Evolutionary conservation across 306 rosid genomes (phyloP).

Genomic region (Cucurbita ficifolia): DNA sequence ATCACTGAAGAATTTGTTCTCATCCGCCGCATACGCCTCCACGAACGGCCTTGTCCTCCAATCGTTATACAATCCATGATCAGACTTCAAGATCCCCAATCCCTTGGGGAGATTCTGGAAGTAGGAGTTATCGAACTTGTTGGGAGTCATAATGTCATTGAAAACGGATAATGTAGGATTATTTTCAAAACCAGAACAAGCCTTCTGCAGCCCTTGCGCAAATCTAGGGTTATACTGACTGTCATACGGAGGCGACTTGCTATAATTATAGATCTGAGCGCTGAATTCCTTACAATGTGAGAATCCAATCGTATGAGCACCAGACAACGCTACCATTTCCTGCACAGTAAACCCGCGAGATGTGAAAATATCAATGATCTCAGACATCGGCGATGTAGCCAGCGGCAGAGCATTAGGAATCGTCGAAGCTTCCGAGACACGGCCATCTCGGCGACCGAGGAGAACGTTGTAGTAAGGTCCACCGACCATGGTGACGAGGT

Average conservation of each 20-base stretch:
- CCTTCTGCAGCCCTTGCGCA: constrained; percentile 32
- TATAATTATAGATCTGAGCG: constrained; percentile 29
- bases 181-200: constrained; percentile 35
- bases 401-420: constrained; percentile 36
- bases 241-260: constrained; percentile 12
- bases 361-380: constrained; percentile 30
- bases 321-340: constrained; percentile 63
- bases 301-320: constrained; percentile 88
- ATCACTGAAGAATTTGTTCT: constrained; percentile 36
- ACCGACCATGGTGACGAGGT: constrained; percentile 34
- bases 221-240: constrained; percentile 49
- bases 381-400: constrained; percentile 41
- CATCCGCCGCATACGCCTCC: constrained; percentile 35
- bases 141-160: constrained; percentile 73
- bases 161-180: constrained; percentile 71
- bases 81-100: constrained; percentile 57
- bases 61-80: constrained; percentile 45
- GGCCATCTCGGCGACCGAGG: constrained; percentile 25
- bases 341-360: constrained; percentile 44
- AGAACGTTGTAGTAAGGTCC: constrained; percentile 25
- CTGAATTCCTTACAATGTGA: constrained; percentile 52
- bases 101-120: constrained; percentile 69
- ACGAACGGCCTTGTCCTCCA: constrained; percentile 42
- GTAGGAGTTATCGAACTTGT: constrained; percentile 65
- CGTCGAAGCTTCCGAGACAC: constrained; percentile 22